phyloP scores from a whole-genome alignment of 306 rosid species.

The Rosa multiflora region DNA sequence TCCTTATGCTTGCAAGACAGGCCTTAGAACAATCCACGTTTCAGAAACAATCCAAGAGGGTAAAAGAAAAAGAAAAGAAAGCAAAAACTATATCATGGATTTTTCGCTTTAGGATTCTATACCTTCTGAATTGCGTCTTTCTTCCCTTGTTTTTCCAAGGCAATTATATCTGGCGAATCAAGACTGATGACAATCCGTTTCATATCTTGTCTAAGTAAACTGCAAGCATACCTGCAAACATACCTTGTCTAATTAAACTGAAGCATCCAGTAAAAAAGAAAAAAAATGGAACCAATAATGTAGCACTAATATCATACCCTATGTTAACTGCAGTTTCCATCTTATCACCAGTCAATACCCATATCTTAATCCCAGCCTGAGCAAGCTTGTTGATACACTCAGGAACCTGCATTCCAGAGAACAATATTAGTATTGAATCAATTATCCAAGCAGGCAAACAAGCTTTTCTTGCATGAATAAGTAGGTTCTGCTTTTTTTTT shows the following conservation, averaged over 20 bases:
- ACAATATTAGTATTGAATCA: conserved; percentile 16
- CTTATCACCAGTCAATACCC: conserved; percentile 95
- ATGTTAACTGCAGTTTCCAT: conserved; percentile 92
- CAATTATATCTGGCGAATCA: conserved; percentile 63
- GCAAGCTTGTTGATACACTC: conserved; percentile 74
- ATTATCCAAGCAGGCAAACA: conserved; percentile 22
- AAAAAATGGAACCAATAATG: neutral
- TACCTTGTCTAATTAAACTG: conserved; percentile 15
- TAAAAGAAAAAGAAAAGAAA: neutral
- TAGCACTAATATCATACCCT: conserved; percentile 47
- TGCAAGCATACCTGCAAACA: conserved; percentile 71
- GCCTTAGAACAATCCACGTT: conserved; percentile 51
- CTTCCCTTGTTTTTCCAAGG: conserved; percentile 61
- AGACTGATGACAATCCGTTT: conserved; percentile 64
- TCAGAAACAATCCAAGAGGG: conserved; percentile 24
- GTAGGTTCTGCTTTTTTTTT: neutral
- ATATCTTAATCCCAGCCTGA: conserved; percentile 74
- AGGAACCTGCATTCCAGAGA: conserved; percentile 67
- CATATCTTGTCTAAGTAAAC: conserved; percentile 82
- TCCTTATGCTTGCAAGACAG: conserved; percentile 57
- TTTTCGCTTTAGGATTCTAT: conserved; percentile 18
- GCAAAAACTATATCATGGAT: conserved; percentile 14
- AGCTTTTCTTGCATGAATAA: conserved; percentile 4
- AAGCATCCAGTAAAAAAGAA: conserved; percentile 17
- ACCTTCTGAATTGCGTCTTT: conserved; percentile 61